Evolutionary conservation across 2,329 filamentous ascomycete species (phyloP), one percentile per base, ranked within the genome.

Genomic region (Graphilbum sp.): DNA sequence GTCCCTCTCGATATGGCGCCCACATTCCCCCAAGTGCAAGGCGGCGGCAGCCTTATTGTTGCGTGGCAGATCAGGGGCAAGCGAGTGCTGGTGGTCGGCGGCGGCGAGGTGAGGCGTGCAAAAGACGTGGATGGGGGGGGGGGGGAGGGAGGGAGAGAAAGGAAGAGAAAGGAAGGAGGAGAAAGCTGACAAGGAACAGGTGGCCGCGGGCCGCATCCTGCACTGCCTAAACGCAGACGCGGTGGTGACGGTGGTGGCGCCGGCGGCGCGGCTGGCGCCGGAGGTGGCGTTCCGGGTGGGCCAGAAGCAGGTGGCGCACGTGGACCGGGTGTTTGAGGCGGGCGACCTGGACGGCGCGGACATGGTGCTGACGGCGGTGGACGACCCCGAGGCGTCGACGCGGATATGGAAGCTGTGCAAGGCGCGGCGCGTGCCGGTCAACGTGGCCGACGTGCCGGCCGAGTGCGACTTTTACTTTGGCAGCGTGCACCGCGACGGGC

Each of bases 401-500:
- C 68, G 73, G 45, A 85, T 98, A 54, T 98, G 86, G 82, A 88
- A 88, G 55, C 69, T 94, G 19, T 96, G 88, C 69, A 88, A 93
- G 57, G 71, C 85, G 55, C 71, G 67, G 43, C 75, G 75, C 43
- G 82, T 96, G 46, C 75, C 86, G 6, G 87, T 86, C 41, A 98
- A 98, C 58, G 94, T 98, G 47, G 90, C 90, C 47, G 90, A 98
- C 54, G 90, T 98, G 4, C 90, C 90, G 0, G 72, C 85, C 1
- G 90, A 98, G 57, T 98, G 90, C 59, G 90, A 98, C 54, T 98
- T 98, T 55, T 98, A 95, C 66, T 98, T 98, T 61, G 90, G 90
- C 45, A 90, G 82, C 54, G 79, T 95, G 30, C 84, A 98, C 60
- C 79, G 90, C 36, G 90, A 98, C 55, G 90, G 90, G 0, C 90